These are phyloP conservation scores for Wickerhamiella spandovensis DNA, from an alignment of 805 yeast species.

Conservation along the genomic window DNA sequence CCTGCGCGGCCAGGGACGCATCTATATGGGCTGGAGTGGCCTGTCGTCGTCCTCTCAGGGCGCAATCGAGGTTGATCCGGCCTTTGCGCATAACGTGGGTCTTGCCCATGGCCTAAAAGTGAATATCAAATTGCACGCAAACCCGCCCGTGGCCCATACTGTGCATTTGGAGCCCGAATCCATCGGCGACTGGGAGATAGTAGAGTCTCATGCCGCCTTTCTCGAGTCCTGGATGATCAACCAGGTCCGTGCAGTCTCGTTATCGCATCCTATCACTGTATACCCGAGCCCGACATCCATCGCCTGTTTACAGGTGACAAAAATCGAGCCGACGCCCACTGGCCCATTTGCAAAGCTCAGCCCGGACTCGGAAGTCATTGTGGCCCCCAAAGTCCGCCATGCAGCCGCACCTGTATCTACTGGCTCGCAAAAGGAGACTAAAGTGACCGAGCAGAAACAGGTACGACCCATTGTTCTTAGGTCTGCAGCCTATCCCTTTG, in stretches of 20 bases:
- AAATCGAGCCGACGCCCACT: conserved; percentile 30
- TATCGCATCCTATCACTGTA: conserved; percentile 47
- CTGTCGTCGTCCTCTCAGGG: conserved; percentile 26
- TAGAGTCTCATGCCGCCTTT: conserved; percentile 65
- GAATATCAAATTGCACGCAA: conserved; percentile 34
- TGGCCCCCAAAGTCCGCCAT: conserved; percentile 46
- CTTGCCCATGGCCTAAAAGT: conserved; percentile 33
- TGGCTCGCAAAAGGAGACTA: not conserved
- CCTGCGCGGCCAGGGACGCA: conserved; percentile 13
- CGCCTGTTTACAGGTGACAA: conserved; percentile 44
- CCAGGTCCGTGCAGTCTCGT: conserved; percentile 65
- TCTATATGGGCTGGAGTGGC: conserved; percentile 59
- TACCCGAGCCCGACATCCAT: conserved; percentile 50
- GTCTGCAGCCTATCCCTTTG: conserved; percentile 9
- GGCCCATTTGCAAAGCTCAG: conserved; percentile 37
- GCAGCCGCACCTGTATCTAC: not conserved
- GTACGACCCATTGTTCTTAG: not conserved
- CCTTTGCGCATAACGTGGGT: conserved; percentile 41
- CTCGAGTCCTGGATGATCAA: conserved; percentile 62
- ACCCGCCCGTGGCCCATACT: conserved; percentile 39
- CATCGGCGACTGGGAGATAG: conserved; percentile 78
- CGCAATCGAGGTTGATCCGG: conserved; percentile 51
- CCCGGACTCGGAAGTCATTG: conserved; percentile 54
- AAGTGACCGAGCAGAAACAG: not conserved
- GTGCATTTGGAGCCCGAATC: conserved; percentile 69